Percentiles rank a stretch among this genome's conserved stretches.
Evolutionary conservation across 768 basidiomycete species (phyloP).

Genomic region (Suillus luteus): DNA sequence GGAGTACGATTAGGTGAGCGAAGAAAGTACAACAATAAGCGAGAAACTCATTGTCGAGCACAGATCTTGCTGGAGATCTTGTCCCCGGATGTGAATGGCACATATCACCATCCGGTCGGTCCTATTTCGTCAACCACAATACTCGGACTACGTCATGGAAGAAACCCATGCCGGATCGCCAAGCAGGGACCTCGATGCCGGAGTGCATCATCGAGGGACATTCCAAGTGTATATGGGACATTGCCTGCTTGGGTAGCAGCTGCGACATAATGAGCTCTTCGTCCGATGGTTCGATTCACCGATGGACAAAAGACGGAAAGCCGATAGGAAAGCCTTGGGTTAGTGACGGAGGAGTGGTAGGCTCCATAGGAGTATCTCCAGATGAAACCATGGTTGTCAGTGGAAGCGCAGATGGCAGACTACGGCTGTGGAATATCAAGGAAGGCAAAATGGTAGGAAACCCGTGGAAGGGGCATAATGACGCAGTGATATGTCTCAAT

Average conservation of each 20-base stretch:
- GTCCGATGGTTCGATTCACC: not conserved
- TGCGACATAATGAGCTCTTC: not conserved
- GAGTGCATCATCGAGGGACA: not conserved
- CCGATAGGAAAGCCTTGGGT: constrained; percentile 1
- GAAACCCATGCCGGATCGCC: not conserved
- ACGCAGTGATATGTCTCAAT: constrained; percentile 17
- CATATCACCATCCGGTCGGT: not conserved
- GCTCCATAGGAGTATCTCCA: constrained; percentile 13
- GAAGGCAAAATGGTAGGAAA: constrained; percentile 3
- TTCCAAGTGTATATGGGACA: constrained; percentile 1
- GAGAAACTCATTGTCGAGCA: not conserved
- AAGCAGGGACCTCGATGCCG: not conserved
- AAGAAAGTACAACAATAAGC: not conserved
- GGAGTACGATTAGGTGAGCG: constrained; percentile 1
- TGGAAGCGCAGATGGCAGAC: constrained; percentile 11
- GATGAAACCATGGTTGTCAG: constrained; percentile 18
- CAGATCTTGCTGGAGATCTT: constrained; percentile 1
- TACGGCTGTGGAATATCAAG: constrained; percentile 14
- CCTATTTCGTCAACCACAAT: constrained; percentile 1
- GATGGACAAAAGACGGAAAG: not conserved
- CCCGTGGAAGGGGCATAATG: constrained; percentile 19
- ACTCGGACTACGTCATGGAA: not conserved
- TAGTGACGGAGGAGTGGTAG: constrained; percentile 1
- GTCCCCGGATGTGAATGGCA: not conserved
- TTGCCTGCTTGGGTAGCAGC: not conserved